Conservation (phyloP, 163 green algal species). For the Scenedesmus sp. region DNA sequence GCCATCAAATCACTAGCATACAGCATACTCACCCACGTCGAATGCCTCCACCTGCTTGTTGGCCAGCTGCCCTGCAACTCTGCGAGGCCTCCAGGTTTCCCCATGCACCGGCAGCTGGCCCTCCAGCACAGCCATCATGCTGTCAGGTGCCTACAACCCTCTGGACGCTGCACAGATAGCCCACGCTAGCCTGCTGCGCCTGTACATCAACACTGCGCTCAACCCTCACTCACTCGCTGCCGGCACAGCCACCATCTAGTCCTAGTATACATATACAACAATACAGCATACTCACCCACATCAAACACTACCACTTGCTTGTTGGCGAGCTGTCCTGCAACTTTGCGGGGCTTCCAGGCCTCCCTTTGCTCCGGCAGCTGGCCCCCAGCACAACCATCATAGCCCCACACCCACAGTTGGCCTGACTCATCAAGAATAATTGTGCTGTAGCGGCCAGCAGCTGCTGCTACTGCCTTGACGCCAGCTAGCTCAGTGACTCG, state of each 20-base stretch:
- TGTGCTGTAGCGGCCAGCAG: constrained; percentile 69
- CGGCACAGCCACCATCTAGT: not conserved
- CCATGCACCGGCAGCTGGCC: constrained; percentile 49
- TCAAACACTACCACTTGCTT: constrained; percentile 53
- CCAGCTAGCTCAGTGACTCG: constrained; percentile 13
- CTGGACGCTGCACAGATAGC: too few species aligned
- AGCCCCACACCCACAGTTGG: constrained; percentile 68
- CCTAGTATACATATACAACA: too few species aligned
- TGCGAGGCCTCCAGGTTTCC: constrained; percentile 51
- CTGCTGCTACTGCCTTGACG: constrained; percentile 57
- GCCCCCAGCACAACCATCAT: constrained; percentile 64
- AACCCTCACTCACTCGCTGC: not conserved
- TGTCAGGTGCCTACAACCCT: too few species aligned
- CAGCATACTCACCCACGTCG: constrained; percentile 45
- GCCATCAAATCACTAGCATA: too few species aligned
- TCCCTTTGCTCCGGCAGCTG: constrained; percentile 50
- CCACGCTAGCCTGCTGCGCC: too few species aligned
- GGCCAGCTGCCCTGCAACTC: constrained; percentile 53
- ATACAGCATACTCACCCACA: constrained; percentile 40
- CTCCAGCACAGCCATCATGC: not conserved
- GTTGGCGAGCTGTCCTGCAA: constrained; percentile 57
- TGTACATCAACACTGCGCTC: too few species aligned
- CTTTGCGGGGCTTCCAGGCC: constrained; percentile 50
- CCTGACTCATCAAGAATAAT: constrained; percentile 62
- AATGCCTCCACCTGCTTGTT: constrained; percentile 54